phyloP scores from a whole-genome alignment of 441 rosid species.

The Corymbia calophylla region DNA sequence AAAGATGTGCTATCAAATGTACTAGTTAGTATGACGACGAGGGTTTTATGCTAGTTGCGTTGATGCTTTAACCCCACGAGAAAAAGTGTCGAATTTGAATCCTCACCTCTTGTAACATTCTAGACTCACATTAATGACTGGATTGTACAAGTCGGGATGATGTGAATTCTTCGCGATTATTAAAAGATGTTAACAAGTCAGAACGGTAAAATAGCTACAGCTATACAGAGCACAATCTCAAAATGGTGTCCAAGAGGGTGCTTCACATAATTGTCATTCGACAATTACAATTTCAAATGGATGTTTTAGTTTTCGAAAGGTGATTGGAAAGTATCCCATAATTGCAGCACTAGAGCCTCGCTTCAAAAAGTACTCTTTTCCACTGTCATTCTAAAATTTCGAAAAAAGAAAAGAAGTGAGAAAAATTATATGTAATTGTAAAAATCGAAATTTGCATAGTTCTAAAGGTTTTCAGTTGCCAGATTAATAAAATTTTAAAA shows the following conservation, averaged over 20 bases:
- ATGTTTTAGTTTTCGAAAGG: neutral
- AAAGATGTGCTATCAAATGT: no score
- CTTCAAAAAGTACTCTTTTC: neutral
- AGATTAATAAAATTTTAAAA: neutral
- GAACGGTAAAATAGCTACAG: neutral
- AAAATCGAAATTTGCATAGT: neutral
- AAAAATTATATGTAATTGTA: neutral
- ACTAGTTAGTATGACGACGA: neutral
- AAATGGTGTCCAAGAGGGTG: neutral
- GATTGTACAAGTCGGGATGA: neutral
- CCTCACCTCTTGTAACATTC: rapidly evolving
- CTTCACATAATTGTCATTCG: neutral
- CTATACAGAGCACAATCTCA: neutral
- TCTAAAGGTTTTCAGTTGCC: neutral
- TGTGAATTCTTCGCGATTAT: rapidly evolving
- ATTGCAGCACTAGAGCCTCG: neutral
- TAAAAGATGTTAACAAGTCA: neutral
- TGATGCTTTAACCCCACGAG: neutral
- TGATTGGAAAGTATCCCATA: neutral
- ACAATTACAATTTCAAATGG: neutral
- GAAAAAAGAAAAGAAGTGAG: neutral
- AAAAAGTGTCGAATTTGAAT: neutral
- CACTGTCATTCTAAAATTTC: neutral
- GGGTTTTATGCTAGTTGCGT: neutral
- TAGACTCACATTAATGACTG: neutral